phyloP scores from a whole-genome alignment of 2,329 filamentous ascomycete species.

The Penicillium sclerotiorum region DNA sequence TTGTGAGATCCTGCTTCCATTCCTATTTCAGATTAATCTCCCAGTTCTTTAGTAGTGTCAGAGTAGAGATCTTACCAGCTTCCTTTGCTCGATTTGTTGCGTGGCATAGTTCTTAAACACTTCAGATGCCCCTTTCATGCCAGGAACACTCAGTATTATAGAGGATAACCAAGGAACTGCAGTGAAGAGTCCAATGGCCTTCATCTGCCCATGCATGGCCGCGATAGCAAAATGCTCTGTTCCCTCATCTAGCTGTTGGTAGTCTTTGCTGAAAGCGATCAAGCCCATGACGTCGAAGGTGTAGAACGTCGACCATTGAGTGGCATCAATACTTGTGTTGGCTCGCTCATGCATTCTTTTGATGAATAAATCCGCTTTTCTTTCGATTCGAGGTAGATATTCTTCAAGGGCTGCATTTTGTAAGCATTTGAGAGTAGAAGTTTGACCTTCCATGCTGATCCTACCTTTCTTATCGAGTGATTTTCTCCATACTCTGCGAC shows the following conservation, averaged over 20 bases:
- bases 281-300: conserved; percentile 24
- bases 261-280: conserved; percentile 22
- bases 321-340: neutral
- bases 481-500: conserved; percentile 15
- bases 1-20: conserved; percentile 24
- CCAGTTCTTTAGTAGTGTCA: neutral
- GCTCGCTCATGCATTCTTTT: neutral
- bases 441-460: no score
- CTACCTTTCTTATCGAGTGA: conserved; percentile 8
- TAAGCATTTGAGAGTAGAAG: neutral
- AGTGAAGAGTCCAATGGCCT: conserved; percentile 33
- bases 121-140: neutral
- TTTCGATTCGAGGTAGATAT: conserved; percentile 7
- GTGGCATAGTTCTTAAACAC: neutral
- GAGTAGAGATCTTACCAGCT: neutral
- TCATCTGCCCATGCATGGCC: conserved; percentile 40
- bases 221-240: conserved; percentile 36
- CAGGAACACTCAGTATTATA: conserved; percentile 10
- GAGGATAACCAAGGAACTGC: conserved; percentile 29
- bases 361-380: conserved; percentile 2
- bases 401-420: conserved; percentile 2
- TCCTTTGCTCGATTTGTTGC: conserved; percentile 9
- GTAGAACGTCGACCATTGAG: conserved; percentile 23
- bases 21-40: conserved; percentile 10
- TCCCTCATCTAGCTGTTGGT: conserved; percentile 23